A percentile compares a stretch with the other conserved stretches of the same genome.
phyloP scores from a whole-genome alignment of 2,329 filamentous ascomycete genomes.

The Fusarium tuaranense region DNA sequence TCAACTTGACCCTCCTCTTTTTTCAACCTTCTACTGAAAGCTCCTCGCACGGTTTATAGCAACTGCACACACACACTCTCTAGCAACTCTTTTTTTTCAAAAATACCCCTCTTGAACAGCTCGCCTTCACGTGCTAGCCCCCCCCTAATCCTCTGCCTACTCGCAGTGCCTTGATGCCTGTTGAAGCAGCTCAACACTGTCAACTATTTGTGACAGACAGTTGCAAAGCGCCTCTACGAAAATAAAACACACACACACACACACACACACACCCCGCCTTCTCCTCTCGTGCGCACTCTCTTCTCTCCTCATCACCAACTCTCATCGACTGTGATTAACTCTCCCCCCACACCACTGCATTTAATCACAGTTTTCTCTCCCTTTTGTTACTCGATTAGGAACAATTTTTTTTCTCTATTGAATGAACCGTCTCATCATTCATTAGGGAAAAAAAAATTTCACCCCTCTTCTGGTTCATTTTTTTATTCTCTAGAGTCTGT shows the following conservation, averaged over 20 bases:
- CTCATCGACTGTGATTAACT: neutral
- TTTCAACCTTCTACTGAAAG: neutral
- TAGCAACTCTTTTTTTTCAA: neutral
- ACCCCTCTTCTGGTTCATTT: neutral
- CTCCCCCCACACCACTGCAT: neutral
- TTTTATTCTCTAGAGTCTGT: neutral
- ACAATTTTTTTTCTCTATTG: neutral
- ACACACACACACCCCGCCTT: neutral
- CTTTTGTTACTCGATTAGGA: neutral
- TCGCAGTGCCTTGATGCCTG: neutral
- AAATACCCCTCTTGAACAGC: neutral
- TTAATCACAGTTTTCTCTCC: neutral
- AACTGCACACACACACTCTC: neutral
- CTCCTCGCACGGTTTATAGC: neutral
- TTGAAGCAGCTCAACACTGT: neutral
- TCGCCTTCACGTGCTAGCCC: neutral
- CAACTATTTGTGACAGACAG: neutral
- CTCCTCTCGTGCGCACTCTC: neutral
- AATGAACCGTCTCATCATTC: neutral
- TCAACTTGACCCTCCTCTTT: constrained; percentile 3
- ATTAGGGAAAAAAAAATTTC: too few relatives aligned
- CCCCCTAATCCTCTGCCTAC: constrained; percentile 12
- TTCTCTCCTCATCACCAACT: neutral
- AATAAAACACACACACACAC: neutral
- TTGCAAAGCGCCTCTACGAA: neutral